These are phyloP conservation scores for Tetrahymena borealis DNA, from an alignment of 73 alveolate genomes.

Conservation along the genomic window DNA sequence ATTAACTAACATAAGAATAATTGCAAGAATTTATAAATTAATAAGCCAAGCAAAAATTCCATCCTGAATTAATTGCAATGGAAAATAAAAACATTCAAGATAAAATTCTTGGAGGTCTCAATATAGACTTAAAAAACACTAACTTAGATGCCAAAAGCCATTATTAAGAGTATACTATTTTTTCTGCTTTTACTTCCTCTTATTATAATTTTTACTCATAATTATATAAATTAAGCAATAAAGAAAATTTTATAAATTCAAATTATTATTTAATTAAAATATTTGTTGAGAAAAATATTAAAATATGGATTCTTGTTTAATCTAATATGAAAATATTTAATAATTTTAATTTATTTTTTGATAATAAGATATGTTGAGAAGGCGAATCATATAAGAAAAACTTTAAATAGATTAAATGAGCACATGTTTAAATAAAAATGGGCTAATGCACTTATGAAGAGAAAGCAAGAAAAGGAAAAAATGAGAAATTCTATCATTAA, in stretches of 20 bases:
- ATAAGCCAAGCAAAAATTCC: background rate
- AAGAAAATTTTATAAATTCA: too few relatives aligned
- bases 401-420: background rate
- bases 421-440: background rate
- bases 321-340: background rate
- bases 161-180: background rate
- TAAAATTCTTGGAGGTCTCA: background rate
- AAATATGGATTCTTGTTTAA: background rate
- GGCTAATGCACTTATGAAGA: background rate
- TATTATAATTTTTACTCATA: too few relatives aligned
- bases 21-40: background rate
- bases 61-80: background rate
- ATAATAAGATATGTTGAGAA: background rate
- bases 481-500: background rate
- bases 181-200: too few relatives aligned
- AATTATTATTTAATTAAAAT: too few relatives aligned
- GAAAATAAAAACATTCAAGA: background rate
- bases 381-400: background rate
- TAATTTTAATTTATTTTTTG: background rate
- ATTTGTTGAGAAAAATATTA: background rate
- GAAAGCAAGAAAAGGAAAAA: background rate
- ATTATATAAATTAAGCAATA: too few relatives aligned
- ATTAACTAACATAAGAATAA: background rate
- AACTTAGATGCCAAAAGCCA: background rate
- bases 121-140: background rate